Conservation (phyloP, 345 rosid genomes). For the Pelargonium nanum region DNA sequence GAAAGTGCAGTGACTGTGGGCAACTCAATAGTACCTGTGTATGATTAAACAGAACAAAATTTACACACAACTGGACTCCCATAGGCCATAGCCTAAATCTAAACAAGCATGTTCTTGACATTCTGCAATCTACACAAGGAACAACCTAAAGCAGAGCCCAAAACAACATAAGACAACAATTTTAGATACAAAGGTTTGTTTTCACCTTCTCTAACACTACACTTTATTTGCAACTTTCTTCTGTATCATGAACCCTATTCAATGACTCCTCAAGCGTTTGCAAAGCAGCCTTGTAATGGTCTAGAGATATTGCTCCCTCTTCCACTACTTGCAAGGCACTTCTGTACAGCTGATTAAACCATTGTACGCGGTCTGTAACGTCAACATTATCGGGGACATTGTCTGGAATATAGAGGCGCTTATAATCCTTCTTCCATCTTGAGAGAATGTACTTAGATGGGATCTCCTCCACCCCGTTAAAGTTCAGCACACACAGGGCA, state of each 20-base stretch:
- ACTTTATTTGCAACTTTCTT: constrained; percentile 17
- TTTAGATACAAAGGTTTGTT: neutral
- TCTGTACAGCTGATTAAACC: constrained; percentile 51
- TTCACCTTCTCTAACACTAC: neutral
- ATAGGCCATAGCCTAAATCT: neutral
- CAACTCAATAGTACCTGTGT: too few relatives aligned
- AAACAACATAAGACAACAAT: neutral
- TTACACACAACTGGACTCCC: neutral
- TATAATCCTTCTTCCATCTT: constrained; percentile 64
- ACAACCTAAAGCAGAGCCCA: neutral
- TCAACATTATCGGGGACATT: constrained; percentile 13
- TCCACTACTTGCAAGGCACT: constrained; percentile 55
- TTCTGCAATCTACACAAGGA: neutral
- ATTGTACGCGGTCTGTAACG: constrained; percentile 21
- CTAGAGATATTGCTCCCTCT: constrained; percentile 53
- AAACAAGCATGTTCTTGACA: neutral
- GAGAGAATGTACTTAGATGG: constrained; percentile 47
- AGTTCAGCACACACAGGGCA: constrained; percentile 64
- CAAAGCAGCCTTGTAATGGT: constrained; percentile 51
- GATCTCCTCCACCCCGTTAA: constrained; percentile 64
- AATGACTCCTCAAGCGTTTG: constrained; percentile 42
- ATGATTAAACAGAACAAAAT: too few relatives aligned
- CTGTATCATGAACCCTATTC: constrained; percentile 41
- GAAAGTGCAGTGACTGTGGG: too few relatives aligned
- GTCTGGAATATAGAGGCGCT: constrained; percentile 31